Evolutionary conservation across 371 early-diverging fungal genomes (phyloP), one percentile per base, ranked within the genome.

Genomic region (Syncephalastrum sp.): DNA sequence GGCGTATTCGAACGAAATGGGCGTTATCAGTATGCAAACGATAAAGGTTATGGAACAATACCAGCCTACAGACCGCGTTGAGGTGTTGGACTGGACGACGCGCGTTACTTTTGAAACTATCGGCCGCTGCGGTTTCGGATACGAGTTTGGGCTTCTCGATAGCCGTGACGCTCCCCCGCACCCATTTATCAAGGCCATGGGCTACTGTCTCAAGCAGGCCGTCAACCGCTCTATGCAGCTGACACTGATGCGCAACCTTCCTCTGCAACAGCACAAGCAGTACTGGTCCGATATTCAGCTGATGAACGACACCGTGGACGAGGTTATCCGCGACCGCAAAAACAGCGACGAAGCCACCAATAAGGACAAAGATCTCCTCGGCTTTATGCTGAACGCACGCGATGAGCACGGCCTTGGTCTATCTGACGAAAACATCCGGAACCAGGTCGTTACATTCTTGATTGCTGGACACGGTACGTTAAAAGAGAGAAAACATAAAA

Each of bases 81-180:
- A 74, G 15, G 73, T 86, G 29, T 53, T 70, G 42, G 64, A 74
- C 8, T 83, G 84, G 82, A 82, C 78, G 12, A 85, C 83, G 14
- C 75, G 79, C 23, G 51, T 83, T 14, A 78, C 83, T 3, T 70
- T 80, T 47, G 77, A 81, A 51, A 77, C 79, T 1, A 81, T 82
- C 51, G 81, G 77, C 23, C 67, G 68, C 15, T 64, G 73, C 19
- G 86, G 86, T n/a, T 85, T 85, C 49, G 84, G 83, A 3, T 85
- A 79, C 52, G 73, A 78, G n/a, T 80, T 82, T 52, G 62, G 75
- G 21, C 54, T 85, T 16, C 63, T 85, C 1, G 66, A 77, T 14
- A 48, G 45, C 2, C 64, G 63, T 1, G 68, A 81, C 27, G 68
- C 73, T 46, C 64, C 66, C 7, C 57, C 53, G 4, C 75, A 82